Evolutionary conservation across 2,329 filamentous ascomycete species (phyloP).

Genomic region (Blastomyces parvus): DNA sequence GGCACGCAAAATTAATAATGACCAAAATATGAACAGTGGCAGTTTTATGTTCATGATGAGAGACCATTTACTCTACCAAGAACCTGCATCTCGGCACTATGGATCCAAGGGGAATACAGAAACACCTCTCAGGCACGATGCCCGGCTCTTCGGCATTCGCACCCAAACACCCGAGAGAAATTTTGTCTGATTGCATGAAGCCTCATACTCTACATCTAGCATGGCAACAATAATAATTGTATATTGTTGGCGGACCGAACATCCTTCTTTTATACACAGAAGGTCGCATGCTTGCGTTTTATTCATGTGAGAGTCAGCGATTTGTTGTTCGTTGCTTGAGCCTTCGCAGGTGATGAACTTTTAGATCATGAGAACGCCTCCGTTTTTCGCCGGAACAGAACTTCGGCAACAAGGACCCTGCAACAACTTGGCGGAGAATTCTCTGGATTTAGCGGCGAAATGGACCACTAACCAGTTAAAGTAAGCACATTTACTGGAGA

Average conservation of each 20-base stretch:
- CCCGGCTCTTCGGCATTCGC: slow-evolving; percentile 8
- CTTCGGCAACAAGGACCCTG: slow-evolving; percentile 4
- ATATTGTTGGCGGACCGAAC: background rate
- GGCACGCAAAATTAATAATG: background rate
- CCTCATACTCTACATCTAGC: background rate
- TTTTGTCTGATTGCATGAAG: background rate
- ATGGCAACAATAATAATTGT: background rate
- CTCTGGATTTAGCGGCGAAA: background rate
- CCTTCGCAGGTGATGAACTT: background rate
- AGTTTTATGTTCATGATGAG: background rate
- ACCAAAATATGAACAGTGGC: background rate
- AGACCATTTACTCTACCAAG: too few relatives aligned
- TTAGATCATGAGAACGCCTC: slow-evolving; percentile 1
- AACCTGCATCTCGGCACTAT: too few relatives aligned
- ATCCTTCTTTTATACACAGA: background rate
- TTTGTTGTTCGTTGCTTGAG: background rate
- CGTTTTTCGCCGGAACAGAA: background rate
- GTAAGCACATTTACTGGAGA: background rate
- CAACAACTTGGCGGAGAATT: background rate
- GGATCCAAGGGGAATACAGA: background rate
- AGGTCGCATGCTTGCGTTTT: background rate
- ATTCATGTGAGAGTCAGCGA: background rate
- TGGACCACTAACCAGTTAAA: slow-evolving; percentile 1
- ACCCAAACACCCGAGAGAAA: background rate
- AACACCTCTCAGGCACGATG: background rate